Conservation (phyloP, 306 rosid species). For the Lathyrus aphaca region DNA sequence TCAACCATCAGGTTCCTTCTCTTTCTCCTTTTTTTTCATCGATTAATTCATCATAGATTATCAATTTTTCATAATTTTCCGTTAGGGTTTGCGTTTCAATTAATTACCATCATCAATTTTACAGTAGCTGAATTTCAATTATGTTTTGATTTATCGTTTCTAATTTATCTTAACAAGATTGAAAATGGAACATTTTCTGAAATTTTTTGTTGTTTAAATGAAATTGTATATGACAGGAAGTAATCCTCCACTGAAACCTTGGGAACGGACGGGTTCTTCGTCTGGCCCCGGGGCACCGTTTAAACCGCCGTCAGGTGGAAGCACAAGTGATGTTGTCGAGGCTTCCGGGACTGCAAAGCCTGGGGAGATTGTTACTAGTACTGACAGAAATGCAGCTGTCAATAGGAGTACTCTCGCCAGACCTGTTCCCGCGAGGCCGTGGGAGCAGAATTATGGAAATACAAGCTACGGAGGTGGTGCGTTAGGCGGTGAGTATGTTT, state of each 20-base stretch:
- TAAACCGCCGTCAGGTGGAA: conserved; percentile 82
- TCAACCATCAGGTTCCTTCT: conserved; percentile 30
- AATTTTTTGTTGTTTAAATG: conserved; percentile 14
- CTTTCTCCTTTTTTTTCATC: not conserved
- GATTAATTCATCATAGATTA: not conserved
- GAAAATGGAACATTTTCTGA: conserved; percentile 6
- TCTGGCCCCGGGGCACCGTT: conserved; percentile 82
- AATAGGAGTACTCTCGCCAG: conserved; percentile 68
- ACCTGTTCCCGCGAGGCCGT: conserved; percentile 92
- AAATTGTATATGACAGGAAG: conserved; percentile 56
- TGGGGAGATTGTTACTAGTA: conserved; percentile 82
- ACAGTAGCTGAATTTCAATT: not conserved
- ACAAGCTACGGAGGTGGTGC: conserved; percentile 75
- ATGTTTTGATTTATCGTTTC: not conserved
- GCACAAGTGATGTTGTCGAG: conserved; percentile 90
- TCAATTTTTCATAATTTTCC: not conserved
- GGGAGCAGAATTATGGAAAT: conserved; percentile 85
- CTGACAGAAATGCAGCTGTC: conserved; percentile 52
- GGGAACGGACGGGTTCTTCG: conserved; percentile 88
- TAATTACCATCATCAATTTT: not conserved
- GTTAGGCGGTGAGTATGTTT: conserved; percentile 57
- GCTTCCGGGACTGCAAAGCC: conserved; percentile 96
- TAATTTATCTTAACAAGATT: not conserved
- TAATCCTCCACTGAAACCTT: conserved; percentile 88
- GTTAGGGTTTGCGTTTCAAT: not conserved